Evolutionary conservation across 2,329 filamentous ascomycete species (phyloP).

Genomic region (Penicillium sp.): DNA sequence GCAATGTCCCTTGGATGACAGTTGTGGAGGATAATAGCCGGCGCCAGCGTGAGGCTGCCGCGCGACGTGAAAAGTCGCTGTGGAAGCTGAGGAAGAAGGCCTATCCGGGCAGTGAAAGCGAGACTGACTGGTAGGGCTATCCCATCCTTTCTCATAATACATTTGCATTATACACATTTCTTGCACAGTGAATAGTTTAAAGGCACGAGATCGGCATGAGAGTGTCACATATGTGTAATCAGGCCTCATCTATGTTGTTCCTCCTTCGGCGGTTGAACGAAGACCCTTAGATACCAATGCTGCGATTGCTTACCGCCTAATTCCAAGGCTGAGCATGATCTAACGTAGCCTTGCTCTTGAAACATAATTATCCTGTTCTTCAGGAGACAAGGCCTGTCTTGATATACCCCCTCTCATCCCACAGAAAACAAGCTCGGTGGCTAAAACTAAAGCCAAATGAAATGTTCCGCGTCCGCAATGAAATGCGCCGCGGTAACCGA

Average conservation of each 20-base stretch:
- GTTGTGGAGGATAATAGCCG: conserved; percentile 36
- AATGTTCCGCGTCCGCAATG: no score
- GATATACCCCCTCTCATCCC: no score
- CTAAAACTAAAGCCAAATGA: no score
- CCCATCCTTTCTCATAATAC: neutral
- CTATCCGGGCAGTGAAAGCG: conserved; percentile 38
- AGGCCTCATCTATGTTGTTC: neutral
- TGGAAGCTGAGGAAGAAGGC: conserved; percentile 44
- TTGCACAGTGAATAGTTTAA: neutral
- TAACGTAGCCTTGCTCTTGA: no score
- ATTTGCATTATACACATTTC: neutral
- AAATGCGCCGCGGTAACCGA: no score
- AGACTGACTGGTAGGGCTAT: conserved; percentile 30
- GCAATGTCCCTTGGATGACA: conserved; percentile 43
- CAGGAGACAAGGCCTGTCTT: no score
- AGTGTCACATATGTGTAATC: neutral
- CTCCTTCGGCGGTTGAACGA: neutral
- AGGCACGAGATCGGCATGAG: neutral
- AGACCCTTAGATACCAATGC: neutral
- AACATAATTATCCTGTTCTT: no score
- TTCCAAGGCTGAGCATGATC: no score
- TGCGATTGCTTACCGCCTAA: no score
- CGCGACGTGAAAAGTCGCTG: conserved; percentile 30
- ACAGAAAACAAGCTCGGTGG: no score
- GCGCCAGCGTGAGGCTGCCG: conserved; percentile 25